These are phyloP conservation scores for Psilocybe subaeruginosa DNA, from an alignment of 768 basidiomycete species.

Conservation along the genomic window DNA sequence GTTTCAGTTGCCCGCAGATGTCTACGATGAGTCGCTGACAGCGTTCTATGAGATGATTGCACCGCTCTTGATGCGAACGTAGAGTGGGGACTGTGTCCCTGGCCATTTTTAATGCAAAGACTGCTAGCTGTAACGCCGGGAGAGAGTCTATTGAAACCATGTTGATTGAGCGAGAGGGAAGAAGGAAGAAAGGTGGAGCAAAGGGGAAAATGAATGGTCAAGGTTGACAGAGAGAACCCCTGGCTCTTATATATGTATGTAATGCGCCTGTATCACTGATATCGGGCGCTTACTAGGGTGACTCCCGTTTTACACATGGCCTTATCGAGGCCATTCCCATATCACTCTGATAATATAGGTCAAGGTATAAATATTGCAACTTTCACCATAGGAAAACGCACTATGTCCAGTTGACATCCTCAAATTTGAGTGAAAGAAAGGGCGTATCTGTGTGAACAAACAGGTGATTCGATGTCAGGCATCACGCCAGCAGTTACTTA, in stretches of 20 bases:
- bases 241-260: neutral
- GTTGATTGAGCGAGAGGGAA: neutral
- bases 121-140: constrained; percentile 6
- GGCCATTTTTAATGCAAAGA: constrained; percentile 9
- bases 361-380: neutral
- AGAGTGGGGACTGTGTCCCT: constrained; percentile 7
- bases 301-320: too few species aligned
- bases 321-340: too few species aligned
- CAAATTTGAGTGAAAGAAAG: neutral
- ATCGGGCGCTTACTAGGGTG: neutral
- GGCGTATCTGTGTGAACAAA: neutral
- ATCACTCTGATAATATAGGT: neutral
- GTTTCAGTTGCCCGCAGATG: constrained; percentile 6
- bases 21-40: constrained; percentile 5
- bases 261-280: neutral
- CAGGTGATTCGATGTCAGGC: neutral
- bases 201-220: neutral
- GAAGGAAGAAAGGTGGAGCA: neutral
- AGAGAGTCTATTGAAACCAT: constrained; percentile 8
- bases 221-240: neutral
- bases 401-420: neutral
- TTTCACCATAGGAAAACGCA: neutral
- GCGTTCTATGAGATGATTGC: constrained; percentile 7
- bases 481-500: neutral
- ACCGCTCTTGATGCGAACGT: constrained; percentile 6